Percentiles rank a stretch among this genome's conserved stretches.
phyloP scores from a whole-genome alignment of 2,329 filamentous ascomycete genomes.

The Bimuria novae-zelandiae region DNA sequence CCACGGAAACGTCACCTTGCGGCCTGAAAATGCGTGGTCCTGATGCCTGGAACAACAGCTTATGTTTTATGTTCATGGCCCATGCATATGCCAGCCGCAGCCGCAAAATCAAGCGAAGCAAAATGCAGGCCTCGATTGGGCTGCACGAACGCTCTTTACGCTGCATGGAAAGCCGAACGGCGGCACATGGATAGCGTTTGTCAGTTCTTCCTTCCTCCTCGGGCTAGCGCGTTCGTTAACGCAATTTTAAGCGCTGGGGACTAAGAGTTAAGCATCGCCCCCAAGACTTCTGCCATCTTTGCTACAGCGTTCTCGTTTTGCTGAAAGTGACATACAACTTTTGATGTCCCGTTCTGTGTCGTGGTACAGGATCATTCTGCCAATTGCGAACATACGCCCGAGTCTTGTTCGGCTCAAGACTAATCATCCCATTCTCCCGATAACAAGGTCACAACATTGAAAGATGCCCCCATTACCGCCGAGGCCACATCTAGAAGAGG shows the following conservation, averaged over 20 bases:
- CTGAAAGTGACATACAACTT: not conserved
- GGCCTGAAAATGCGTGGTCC: not conserved
- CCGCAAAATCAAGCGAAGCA: not conserved
- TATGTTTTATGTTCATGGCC: not conserved
- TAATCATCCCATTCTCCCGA: not conserved
- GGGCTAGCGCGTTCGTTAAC: not conserved
- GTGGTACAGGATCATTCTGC: no score
- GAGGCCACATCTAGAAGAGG: not conserved
- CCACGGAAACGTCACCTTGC: no score
- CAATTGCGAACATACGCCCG: not conserved
- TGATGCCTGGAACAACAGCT: not conserved
- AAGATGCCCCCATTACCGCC: not conserved
- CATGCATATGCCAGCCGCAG: not conserved
- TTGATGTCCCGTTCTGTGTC: no score
- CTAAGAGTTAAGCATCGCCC: not conserved
- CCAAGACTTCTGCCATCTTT: not conserved
- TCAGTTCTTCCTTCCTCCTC: conserved; percentile 1
- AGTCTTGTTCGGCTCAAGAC: not conserved
- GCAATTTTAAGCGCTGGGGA: not conserved
- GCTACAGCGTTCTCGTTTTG: not conserved
- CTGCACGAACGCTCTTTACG: not conserved
- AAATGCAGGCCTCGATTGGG: not conserved
- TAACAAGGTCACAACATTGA: not conserved
- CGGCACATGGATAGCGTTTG: not conserved
- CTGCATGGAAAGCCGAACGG: not conserved